Evolutionary conservation across 345 rosid species (phyloP).

Genomic region (Triadica sebifera): DNA sequence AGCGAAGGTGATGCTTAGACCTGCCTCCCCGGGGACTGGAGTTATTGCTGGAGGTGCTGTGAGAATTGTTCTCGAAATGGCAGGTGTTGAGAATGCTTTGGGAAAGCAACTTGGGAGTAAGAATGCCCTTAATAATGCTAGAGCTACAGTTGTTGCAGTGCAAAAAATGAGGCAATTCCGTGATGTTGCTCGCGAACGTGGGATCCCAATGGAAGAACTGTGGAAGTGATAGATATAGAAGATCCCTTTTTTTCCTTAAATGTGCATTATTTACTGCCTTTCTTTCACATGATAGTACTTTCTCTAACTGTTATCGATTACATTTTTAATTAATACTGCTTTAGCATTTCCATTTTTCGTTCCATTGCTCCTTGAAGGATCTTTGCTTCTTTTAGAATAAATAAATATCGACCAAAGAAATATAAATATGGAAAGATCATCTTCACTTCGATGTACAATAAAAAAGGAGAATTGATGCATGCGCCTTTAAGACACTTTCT

Average conservation of each 20-base stretch:
- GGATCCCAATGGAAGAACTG: slow-evolving; percentile 89
- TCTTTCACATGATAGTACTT: no score
- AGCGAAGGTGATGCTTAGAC: slow-evolving; percentile 92
- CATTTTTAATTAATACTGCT: neutral
- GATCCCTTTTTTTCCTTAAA: neutral
- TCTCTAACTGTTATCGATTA: neutral
- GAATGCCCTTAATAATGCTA: no score
- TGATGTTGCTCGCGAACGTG: slow-evolving; percentile 81
- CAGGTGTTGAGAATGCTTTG: slow-evolving; percentile 78
- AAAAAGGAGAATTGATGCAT: no score
- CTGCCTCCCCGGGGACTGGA: slow-evolving; percentile 89
- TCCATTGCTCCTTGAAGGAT: no score
- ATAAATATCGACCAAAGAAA: no score
- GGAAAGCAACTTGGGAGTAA: slow-evolving; percentile 81
- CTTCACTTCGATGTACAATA: no score
- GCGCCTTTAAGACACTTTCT: no score
- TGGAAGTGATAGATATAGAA: slow-evolving; percentile 59
- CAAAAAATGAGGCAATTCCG: slow-evolving; percentile 76
- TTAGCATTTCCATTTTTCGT: neutral
- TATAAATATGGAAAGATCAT: no score
- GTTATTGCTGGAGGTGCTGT: slow-evolving; percentile 95
- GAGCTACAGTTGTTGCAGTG: slow-evolving; percentile 82
- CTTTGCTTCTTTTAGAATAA: no score
- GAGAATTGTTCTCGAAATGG: slow-evolving; percentile 87
- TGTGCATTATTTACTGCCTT: no score